Conservation (phyloP, 257 asterid genomes). For the Linderniella brevidens region DNA sequence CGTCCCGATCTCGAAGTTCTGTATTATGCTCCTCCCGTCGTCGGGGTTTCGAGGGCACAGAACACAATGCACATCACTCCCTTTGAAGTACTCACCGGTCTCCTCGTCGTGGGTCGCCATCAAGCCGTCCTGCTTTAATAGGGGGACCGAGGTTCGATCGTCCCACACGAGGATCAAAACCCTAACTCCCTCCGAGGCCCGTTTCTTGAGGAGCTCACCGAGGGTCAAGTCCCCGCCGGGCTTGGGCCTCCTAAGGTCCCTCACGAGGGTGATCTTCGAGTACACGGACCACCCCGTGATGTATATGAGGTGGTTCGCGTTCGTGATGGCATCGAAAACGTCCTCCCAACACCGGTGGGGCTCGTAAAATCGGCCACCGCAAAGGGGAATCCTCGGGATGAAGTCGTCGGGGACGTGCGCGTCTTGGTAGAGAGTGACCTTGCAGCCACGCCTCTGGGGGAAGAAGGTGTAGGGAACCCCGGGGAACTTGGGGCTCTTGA, state of each 20-base stretch:
- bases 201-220: slow-evolving; percentile 46
- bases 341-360: slow-evolving; percentile 69
- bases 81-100: slow-evolving; percentile 24
- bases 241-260: slow-evolving; percentile 35
- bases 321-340: slow-evolving; percentile 34
- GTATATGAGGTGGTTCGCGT: slow-evolving; percentile 43
- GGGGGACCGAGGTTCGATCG: slow-evolving; percentile 42
- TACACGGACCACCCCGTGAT: slow-evolving; percentile 66
- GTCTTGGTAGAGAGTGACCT: slow-evolving; percentile 50
- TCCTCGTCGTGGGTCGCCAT: slow-evolving; percentile 67
- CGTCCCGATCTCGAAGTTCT: slow-evolving; percentile 29
- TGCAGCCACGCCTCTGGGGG: slow-evolving; percentile 32
- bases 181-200: slow-evolving; percentile 53
- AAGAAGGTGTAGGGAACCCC: slow-evolving; percentile 59
- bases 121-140: slow-evolving; percentile 39
- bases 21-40: slow-evolving; percentile 44
- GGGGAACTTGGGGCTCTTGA: slow-evolving; percentile 23
- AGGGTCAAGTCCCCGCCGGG: slow-evolving; percentile 45
- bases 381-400: slow-evolving; percentile 40
- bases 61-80: slow-evolving; percentile 37
- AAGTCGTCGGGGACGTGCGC: slow-evolving; percentile 46
- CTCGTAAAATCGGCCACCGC: slow-evolving; percentile 40
- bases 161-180: slow-evolving; percentile 64
- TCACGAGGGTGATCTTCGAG: slow-evolving; percentile 33
- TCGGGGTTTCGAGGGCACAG: slow-evolving; percentile 66